Percentiles rank a stretch among this genome's conserved stretches.
Evolutionary conservation across 352 stramenopile species (phyloP).

Genomic region (Pythium dissotocum): DNA sequence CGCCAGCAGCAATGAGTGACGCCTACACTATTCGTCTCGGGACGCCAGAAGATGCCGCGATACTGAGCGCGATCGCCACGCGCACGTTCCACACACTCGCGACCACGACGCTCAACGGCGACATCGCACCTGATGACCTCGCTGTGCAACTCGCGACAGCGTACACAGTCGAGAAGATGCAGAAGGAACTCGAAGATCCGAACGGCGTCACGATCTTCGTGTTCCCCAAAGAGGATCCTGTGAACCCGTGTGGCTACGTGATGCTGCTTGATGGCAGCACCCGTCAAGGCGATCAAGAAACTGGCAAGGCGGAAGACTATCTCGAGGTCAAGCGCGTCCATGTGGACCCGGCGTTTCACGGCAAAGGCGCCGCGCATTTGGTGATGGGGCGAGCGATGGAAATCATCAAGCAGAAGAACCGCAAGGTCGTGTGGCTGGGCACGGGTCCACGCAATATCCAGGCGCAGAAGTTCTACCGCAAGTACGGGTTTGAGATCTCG

Average conservation of each 20-base stretch:
- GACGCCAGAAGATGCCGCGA: constrained; percentile 21
- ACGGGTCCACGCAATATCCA: constrained; percentile 32
- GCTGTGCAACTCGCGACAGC: constrained; percentile 12
- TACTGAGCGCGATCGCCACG: constrained; percentile 27
- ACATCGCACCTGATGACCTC: constrained; percentile 28
- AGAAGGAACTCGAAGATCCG: constrained; percentile 24
- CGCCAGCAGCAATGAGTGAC: neutral
- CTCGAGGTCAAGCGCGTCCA: constrained; percentile 40
- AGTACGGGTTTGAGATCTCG: constrained; percentile 33
- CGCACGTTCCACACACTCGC: constrained; percentile 35
- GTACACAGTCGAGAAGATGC: constrained; percentile 31
- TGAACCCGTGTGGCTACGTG: constrained; percentile 25
- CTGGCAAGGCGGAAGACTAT: constrained; percentile 14
- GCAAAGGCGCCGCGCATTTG: constrained; percentile 27
- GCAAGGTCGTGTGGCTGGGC: constrained; percentile 33
- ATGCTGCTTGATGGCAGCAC: constrained; percentile 31
- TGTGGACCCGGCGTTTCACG: constrained; percentile 32
- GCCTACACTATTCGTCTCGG: constrained; percentile 16
- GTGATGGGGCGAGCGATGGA: constrained; percentile 33
- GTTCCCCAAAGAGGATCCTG: constrained; percentile 11
- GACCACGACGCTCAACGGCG: constrained; percentile 1
- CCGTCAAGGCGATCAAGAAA: constrained; percentile 27
- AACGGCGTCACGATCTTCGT: constrained; percentile 29
- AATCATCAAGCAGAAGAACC: constrained; percentile 22
- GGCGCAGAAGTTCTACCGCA: constrained; percentile 38